Percentiles rank a stretch among this genome's conserved stretches.
These are phyloP conservation scores for Phytophthora fragariae DNA, from an alignment of 352 stramenopile genomes.

Conservation along the genomic window DNA sequence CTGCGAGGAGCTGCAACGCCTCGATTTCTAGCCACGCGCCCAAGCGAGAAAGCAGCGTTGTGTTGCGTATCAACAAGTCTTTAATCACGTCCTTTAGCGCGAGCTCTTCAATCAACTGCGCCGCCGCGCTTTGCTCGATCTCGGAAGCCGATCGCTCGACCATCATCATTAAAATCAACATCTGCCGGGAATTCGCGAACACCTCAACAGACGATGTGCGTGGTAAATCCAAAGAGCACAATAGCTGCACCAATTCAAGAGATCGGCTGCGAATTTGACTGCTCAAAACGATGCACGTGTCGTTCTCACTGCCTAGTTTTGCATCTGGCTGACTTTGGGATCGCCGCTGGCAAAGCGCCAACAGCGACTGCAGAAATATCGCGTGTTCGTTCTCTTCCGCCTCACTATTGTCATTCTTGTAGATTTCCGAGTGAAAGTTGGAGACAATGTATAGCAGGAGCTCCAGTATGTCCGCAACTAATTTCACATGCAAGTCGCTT, in stretches of 20 bases:
- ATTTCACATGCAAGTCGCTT: not conserved
- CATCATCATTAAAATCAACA: slow-evolving; percentile 39
- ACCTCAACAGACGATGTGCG: slow-evolving; percentile 29
- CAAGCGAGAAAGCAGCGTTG: slow-evolving; percentile 25
- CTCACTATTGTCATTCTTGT: slow-evolving; percentile 19
- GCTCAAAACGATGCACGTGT: slow-evolving; percentile 23
- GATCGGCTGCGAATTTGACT: slow-evolving; percentile 27
- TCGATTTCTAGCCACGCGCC: slow-evolving; percentile 25
- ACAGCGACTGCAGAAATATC: slow-evolving; percentile 22
- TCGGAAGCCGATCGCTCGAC: slow-evolving; percentile 33
- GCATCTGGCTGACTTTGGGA: not conserved
- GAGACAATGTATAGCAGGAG: slow-evolving; percentile 23
- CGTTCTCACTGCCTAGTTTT: not conserved
- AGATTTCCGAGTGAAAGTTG: slow-evolving; percentile 28
- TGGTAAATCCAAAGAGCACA: slow-evolving; percentile 41
- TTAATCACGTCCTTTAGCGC: slow-evolving; percentile 29
- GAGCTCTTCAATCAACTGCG: slow-evolving; percentile 34
- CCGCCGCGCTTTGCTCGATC: slow-evolving; percentile 33
- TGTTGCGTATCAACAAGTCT: slow-evolving; percentile 12
- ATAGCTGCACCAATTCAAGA: slow-evolving; percentile 34
- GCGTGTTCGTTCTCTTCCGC: slow-evolving; percentile 22
- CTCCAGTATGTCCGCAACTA: slow-evolving; percentile 18
- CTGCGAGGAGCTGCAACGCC: slow-evolving; percentile 13
- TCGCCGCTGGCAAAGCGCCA: slow-evolving; percentile 24
- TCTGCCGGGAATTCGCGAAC: slow-evolving; percentile 28